These are phyloP conservation scores for Magnusiomyces fungicola DNA, from an alignment of 1,139 yeast genomes.

Conservation along the genomic window DNA sequence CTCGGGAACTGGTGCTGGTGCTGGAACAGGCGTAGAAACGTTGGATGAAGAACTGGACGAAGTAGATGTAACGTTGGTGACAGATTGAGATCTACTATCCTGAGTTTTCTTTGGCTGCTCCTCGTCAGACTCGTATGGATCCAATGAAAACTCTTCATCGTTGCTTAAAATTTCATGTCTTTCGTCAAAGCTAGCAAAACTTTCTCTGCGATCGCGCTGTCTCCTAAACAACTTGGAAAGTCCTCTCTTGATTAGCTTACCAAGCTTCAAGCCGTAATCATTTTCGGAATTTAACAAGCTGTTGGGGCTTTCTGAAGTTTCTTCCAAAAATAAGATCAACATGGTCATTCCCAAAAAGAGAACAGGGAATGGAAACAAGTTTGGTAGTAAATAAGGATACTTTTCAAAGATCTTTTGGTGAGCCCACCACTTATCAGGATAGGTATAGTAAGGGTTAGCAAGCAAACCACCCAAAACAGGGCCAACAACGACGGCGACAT, in stretches of 20 bases:
- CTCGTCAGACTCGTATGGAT: conserved; percentile 5
- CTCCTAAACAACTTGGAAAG: neutral
- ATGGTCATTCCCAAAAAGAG: conserved; percentile 33
- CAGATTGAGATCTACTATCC: neutral
- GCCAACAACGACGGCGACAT: conserved; percentile 48
- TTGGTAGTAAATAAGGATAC: conserved; percentile 54
- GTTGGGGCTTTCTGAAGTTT: conserved; percentile 45
- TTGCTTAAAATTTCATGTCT: no score
- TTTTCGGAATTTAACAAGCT: no score
- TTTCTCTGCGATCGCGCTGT: neutral
- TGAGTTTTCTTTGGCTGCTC: neutral
- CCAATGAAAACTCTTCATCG: neutral
- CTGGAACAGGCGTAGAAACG: neutral
- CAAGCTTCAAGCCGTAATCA: neutral
- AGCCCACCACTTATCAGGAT: conserved; percentile 17
- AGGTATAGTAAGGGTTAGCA: conserved; percentile 31
- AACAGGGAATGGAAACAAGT: conserved; percentile 43
- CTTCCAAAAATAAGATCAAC: conserved; percentile 49
- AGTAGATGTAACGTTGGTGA: no score
- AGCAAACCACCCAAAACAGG: conserved; percentile 37
- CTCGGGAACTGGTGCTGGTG: conserved; percentile 1
- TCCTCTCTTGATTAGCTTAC: neutral
- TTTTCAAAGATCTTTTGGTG: conserved; percentile 29
- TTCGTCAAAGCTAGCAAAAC: no score
- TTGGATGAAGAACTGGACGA: neutral